Conservation (phyloP, 345 rosid genomes). For the Brassica cretica region DNA sequence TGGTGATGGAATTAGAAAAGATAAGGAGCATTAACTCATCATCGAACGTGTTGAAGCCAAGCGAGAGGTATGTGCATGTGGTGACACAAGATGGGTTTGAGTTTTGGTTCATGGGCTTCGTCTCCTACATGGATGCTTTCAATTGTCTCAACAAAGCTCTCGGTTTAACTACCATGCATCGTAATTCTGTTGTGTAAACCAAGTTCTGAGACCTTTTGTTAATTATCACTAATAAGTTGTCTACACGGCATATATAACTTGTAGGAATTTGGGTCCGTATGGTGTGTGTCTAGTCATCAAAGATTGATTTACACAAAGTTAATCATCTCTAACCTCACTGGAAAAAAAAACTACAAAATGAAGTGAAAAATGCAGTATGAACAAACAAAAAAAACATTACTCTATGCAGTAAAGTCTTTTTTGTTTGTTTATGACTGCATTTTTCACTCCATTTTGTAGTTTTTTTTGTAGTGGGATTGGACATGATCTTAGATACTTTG, state of each 20-base stretch:
- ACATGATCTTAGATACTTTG: neutral
- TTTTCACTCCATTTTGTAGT: too few relatives aligned
- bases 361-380: too few relatives aligned
- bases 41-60: conserved; percentile 55
- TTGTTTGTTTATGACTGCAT: too few relatives aligned
- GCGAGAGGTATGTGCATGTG: conserved; percentile 61
- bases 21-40: conserved; percentile 56
- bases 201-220: neutral
- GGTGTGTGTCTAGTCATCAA: conserved; percentile 5
- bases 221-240: conserved; percentile 5
- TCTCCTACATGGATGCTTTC: conserved; percentile 74
- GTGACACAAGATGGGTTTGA: conserved; percentile 66
- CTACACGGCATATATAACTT: conserved; percentile 1
- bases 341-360: too few relatives aligned
- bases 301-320: neutral
- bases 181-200: neutral
- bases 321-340: too few relatives aligned
- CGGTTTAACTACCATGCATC: neutral
- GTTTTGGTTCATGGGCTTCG: conserved; percentile 85
- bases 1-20: conserved; percentile 60
- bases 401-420: too few relatives aligned
- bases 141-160: conserved; percentile 51
- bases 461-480: too few relatives aligned
- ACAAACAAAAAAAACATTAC: too few relatives aligned
- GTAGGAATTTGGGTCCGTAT: neutral